Base-by-base conservation (phyloP, 1,139 yeast species). In the Sugiyamaella neomexicana region DNA sequence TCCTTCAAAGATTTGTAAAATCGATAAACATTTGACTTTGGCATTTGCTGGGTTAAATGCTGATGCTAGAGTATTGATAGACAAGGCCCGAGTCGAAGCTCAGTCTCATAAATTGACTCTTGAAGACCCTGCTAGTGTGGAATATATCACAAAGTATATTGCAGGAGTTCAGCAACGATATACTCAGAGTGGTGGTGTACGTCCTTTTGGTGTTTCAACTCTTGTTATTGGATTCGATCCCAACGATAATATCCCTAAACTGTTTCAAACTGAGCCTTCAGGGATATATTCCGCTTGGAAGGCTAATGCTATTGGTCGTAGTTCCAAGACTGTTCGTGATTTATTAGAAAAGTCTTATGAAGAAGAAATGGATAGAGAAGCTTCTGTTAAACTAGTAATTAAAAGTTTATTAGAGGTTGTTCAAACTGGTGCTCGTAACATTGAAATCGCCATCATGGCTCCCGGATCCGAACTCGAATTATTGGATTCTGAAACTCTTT, bases 211-310 rank as follows among this genome's bases (percentile, higher is more conserved):
- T 57, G 88, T 95, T 63, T 87, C 97, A 55, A 93, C 98, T 32
- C 78, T 93, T 63, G 87, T 93, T 70, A 97, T 96, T 31, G 99
- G 99, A 0, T 93, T 93, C 67, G 98, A 95, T 73, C 85, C 86
- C 54, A 85, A 87, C 65, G 97, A 89, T 71, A 75, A 73, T 23
- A 80, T 79, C 39, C 98, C 99, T 46, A 83, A 82, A 69, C 80
- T 95, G 64, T 93, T 86, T 73, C 95, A 89, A 73, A 93, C 99
- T 16, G 99, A 93, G 71, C 99, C 99, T 46, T 87, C 96, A 45
- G 99, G 99, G 29, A 95, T 93, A 61, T 93, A 86, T 70, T 89
- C 95, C 54, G 96, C 98, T n/a, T 93, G 99, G 99, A 89, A 91
- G 72, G 98, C 99, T 17, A 95, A 89, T 70, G 91, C 99, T 23